A percentile compares a stretch with the other conserved stretches of the same genome.
phyloP scores from a whole-genome alignment of 352 stramenopile species.

The Pythium phragmitis region DNA sequence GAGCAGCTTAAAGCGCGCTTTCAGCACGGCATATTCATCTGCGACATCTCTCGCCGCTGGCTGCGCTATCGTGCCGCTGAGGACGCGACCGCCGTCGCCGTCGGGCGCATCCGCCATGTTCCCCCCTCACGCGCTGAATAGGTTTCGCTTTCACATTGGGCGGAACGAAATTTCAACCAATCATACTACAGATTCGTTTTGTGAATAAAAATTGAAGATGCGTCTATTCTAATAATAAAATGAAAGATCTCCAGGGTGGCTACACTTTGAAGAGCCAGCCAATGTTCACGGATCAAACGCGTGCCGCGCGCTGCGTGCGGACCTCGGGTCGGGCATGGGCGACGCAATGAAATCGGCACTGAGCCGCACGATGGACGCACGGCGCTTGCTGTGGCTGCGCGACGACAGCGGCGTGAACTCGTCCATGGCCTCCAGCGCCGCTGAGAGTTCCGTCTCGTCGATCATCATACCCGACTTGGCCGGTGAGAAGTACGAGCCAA shows the following conservation, averaged over 20 bases:
- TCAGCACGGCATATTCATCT: constrained; percentile 29
- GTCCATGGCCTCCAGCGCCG: constrained; percentile 28
- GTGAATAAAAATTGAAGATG: neutral
- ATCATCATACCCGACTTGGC: constrained; percentile 28
- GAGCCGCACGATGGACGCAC: constrained; percentile 39
- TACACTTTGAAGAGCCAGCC: constrained; percentile 1
- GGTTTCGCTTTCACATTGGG: neutral
- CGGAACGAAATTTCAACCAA: neutral
- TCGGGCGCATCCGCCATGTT: constrained; percentile 1
- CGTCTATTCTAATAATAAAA: neutral
- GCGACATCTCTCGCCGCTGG: neutral
- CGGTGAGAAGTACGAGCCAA: constrained; percentile 57
- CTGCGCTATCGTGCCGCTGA: neutral
- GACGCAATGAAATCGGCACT: constrained; percentile 39
- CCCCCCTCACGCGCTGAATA: neutral
- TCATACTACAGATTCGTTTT: neutral
- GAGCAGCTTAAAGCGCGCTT: constrained; percentile 32
- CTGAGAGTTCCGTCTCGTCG: constrained; percentile 29
- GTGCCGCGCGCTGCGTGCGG: neutral
- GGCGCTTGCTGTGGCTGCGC: constrained; percentile 29
- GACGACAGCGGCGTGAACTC: constrained; percentile 43
- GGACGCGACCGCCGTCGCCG: neutral
- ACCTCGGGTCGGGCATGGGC: constrained; percentile 26
- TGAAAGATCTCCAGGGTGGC: neutral
- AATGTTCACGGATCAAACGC: constrained; percentile 21